Percentiles rank a stretch among this genome's conserved stretches.
These are phyloP conservation scores for Naganishia kalamii DNA, from an alignment of 768 basidiomycete genomes.

Conservation along the genomic window DNA sequence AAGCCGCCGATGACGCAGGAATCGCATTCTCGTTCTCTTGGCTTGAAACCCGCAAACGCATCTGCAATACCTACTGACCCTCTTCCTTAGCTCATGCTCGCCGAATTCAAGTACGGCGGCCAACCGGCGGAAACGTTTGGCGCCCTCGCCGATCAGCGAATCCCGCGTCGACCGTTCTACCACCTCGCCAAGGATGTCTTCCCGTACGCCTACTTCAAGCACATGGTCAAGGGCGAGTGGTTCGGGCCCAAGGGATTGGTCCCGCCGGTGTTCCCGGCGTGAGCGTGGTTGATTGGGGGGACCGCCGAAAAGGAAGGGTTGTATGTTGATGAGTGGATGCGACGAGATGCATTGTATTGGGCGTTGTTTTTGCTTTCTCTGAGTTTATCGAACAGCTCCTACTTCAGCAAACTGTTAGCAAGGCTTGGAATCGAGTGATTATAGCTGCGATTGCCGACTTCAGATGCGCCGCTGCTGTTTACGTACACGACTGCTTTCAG, in stretches of 20 bases:
- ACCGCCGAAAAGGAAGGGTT: background rate
- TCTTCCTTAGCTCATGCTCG: conserved; percentile 57
- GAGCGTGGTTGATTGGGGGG: background rate
- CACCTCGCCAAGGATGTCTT: conserved; percentile 67
- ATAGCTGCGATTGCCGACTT: no score
- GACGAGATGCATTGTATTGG: no score
- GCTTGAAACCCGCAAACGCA: no score
- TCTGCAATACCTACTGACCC: background rate
- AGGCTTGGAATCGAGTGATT: no score
- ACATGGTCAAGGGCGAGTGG: conserved; percentile 44
- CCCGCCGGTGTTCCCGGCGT: conserved; percentile 20
- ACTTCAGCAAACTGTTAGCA: no score
- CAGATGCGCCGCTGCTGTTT: no score
- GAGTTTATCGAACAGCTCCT: no score
- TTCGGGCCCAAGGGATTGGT: conserved; percentile 42
- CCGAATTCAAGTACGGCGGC: conserved; percentile 85
- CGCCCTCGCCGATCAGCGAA: conserved; percentile 66
- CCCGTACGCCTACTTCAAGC: conserved; percentile 39
- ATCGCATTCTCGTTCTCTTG: no score
- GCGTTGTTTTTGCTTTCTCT: no score
- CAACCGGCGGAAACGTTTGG: conserved; percentile 81
- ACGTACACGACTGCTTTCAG: no score
- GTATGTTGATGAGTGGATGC: background rate
- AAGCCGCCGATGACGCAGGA: no score
- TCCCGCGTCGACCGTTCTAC: conserved; percentile 70